Base-by-base conservation (phyloP, 805 yeast species). In the Teunomyces pallodes region DNA sequence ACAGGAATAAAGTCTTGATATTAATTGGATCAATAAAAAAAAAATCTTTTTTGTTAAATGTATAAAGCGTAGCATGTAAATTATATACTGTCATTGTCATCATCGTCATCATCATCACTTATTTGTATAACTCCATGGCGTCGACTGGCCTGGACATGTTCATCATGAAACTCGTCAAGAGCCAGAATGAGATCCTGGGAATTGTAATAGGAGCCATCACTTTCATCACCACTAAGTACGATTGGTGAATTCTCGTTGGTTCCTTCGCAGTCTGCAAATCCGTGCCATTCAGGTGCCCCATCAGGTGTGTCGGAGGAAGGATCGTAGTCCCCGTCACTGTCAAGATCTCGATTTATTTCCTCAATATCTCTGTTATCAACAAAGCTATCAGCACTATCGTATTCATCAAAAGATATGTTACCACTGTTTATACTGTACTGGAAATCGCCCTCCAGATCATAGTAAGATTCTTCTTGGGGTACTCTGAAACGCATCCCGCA, bases 401-500 rank as follows among this genome's bases (percentile, higher is more conserved):
- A 67, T 26, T 48, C 54, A 16, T 57, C 59, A 5, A 36, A 40
- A 2, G 42, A 36, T 6, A 13, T 30, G 14, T 20, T 16, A 9
- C 33, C 45, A 10, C 14, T 45, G 44, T 54, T 60, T 42, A 67
- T 72, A 43, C 66, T 71, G 42, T 63, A 61, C 47, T 62, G 65
- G 17, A 64, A 69, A 30, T 66, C 73, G 14, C 69, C 73, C 4
- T 66, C 72, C 6, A 70, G 67, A 36, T 72, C 75, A 42, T 64
- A 62, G 39, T 62, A 62, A 30, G 57, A 69, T 20, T 67, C 66
- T 27, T 64, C 63, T 16, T 60, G 60, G 1, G 72, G 62, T 6
- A 58, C 53, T 20, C 74, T 58, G 51, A 85, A 75, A 29, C 81
- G 61, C 48, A 80, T 67, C 4, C 86, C 85, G 63, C 94, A 87